Base-by-base conservation (phyloP, 768 basidiomycete genomes). In the Boletus speciosus region DNA sequence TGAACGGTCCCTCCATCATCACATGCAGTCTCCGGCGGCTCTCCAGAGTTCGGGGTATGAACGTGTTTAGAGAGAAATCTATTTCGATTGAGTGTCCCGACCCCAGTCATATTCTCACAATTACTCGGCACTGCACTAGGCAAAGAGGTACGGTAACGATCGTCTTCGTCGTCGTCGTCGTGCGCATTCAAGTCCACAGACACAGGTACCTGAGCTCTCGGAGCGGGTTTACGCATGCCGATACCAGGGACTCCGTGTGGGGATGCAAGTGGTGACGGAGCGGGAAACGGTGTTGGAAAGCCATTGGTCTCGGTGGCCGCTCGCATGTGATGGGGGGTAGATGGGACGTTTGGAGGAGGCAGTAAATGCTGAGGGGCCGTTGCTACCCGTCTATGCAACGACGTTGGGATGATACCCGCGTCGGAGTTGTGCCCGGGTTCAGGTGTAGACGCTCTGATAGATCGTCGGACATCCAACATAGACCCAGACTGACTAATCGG, bases 41-140 rank as follows among this genome's bases (percentile, higher is more conserved):
- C 60, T 32, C 58, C 56, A 44, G 54, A 42, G 27, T 51, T 56
- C 8, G 47, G 35, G 34, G 61, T 42, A 55, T 57, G 48, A 35
- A 14, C 32, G n/a, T 39, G 32, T 56, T 61, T 71, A 27, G 69
- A 58, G 32, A 58, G 25, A 45, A 69, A 62, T 57, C 55, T 62
- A 47, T 52, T 57, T 27, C 71, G 67, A 55, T 60, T 61, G 35
- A 64, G 65, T 6, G 76, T 70, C 31, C 86, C 86, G 29, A 88
- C 59, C 12, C 86, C 86, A 12, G 85, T 88, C 82, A 88, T 84
- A 59, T 88, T 78, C 54, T 81, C 79, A 34, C 70, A 76, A 42
- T 68, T 74, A 43, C 71, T 76, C 21, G 81, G 76, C 29, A 86
- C 74, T 14, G 76, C 76, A 57, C 83, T 85, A 4, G 83, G 80